Base-by-base conservation (phyloP, 225 moss, liverwort and hornwort genomes). In the Polytrichum commune region DNA sequence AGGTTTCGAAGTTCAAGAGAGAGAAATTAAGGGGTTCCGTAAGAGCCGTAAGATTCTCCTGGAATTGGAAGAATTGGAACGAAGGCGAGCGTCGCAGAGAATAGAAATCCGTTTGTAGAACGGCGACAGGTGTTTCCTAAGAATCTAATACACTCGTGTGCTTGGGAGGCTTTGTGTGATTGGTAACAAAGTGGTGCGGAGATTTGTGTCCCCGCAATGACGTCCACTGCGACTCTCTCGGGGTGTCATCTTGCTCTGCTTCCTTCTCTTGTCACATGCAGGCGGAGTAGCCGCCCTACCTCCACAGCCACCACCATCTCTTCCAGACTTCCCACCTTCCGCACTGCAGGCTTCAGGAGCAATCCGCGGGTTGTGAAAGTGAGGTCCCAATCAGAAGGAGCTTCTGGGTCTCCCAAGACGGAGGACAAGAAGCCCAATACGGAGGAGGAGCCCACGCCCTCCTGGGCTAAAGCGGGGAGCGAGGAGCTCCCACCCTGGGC, bases 401-500 rank as follows among this genome's bases (percentile, higher is more conserved):
- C 72, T 22, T 55, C 75, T 3, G 56, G 76, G 56, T 62, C 85
- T 1, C 55, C 83, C 7, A 74, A 78, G 73, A 74, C 80, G 53
- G 81, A 75, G 60, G 65, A 73, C 5, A 27, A 61, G 60, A 68
- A 73, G 73, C 38, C 66, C 26, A 67, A 19, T 67, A 19, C 55
- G 32, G 74, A 60, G 23, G 29, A 60, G 18, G 84, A 79, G 70
- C 66, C 73, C 29, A 71, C 78, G 23, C 85, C 85, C 29, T 81
- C 81, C 25, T 89, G 89, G 97, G 97, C 94, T 9, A 86, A 92
- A 38, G 79, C 97, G 1, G 90, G 88, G 54, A 79, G 89, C 53
- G 92, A 84, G 10, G 97, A 94, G 77, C 88, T 90, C 19, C 97
- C 97, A 23, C 97, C 97, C 5, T 98, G 97, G 97, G 97, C 94